Evolutionary conservation across 1,139 yeast species (phyloP).

Genomic region (Sugiyamaella japonica): DNA sequence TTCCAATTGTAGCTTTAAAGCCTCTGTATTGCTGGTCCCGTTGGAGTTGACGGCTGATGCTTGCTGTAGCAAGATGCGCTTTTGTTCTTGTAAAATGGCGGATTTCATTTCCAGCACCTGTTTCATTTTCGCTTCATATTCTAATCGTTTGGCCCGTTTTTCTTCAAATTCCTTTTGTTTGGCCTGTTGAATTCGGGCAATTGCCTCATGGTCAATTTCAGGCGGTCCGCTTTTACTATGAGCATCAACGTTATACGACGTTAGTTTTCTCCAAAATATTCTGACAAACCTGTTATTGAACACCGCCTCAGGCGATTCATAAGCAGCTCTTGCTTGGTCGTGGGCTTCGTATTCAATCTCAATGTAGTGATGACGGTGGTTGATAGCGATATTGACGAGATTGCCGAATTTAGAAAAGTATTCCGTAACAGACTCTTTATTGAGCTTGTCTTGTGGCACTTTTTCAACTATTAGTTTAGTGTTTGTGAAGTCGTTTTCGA

Average conservation of each 20-base stretch:
- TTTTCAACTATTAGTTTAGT: constrained; percentile 44
- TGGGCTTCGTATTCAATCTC: constrained; percentile 45
- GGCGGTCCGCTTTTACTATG: constrained; percentile 13
- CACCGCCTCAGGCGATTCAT: constrained; percentile 48
- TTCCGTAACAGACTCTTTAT: constrained; percentile 39
- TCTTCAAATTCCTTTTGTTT: constrained; percentile 48
- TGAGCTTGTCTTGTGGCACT: constrained; percentile 46
- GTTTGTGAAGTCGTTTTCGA: constrained; percentile 29
- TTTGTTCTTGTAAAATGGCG: constrained; percentile 40
- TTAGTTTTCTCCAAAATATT: constrained; percentile 44
- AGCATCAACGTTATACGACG: constrained; percentile 10
- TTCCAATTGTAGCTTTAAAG: constrained; percentile 40
- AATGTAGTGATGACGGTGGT: too few relatives aligned
- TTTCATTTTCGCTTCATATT: constrained; percentile 39
- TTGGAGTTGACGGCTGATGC: constrained; percentile 5
- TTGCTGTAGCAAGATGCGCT: constrained; percentile 27
- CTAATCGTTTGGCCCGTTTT: constrained; percentile 41
- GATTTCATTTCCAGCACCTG: constrained; percentile 42
- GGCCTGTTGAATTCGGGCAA: constrained; percentile 42
- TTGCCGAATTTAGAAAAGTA: constrained; percentile 48
- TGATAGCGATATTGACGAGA: constrained; percentile 38
- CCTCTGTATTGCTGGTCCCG: constrained; percentile 31
- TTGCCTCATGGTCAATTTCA: constrained; percentile 41
- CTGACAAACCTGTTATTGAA: constrained; percentile 52
- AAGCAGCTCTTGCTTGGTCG: constrained; percentile 46